Percentiles rank a stretch among this genome's conserved stretches.
These are phyloP conservation scores for Taiozyma sp. DNA, from an alignment of 1,139 yeast genomes.

Conservation along the genomic window DNA sequence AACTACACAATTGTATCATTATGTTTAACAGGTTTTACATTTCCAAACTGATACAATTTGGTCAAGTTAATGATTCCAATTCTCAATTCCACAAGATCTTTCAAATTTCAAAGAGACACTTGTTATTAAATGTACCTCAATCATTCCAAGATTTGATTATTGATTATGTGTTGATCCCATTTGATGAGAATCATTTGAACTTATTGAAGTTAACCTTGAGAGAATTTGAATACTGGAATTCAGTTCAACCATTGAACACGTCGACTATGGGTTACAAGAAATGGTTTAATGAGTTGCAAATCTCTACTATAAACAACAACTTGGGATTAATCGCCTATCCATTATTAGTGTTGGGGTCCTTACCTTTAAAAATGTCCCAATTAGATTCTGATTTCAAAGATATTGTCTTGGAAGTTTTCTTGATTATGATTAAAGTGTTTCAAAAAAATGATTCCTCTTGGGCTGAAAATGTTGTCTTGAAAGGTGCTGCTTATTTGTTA, in stretches of 20 bases:
- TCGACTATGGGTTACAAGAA: background rate
- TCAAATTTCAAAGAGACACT: slow-evolving; percentile 12
- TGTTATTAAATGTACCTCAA: slow-evolving; percentile 17
- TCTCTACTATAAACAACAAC: slow-evolving; percentile 16
- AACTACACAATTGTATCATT: slow-evolving; percentile 21
- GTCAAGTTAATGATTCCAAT: background rate
- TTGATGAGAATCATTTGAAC: slow-evolving; percentile 8
- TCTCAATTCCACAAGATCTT: slow-evolving; percentile 10
- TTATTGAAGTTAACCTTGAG: slow-evolving; percentile 17
- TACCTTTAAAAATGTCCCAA: slow-evolving; percentile 11
- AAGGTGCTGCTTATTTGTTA: slow-evolving; percentile 17
- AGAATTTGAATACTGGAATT: slow-evolving; percentile 16
- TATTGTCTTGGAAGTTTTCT: slow-evolving; percentile 4
- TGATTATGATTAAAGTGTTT: slow-evolving; percentile 7
- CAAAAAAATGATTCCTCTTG: background rate
- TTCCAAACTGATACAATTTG: slow-evolving; percentile 7
- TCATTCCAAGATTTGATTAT: slow-evolving; percentile 20
- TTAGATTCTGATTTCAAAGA: slow-evolving; percentile 9
- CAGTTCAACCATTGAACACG: slow-evolving; percentile 3
- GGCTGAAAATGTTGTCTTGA: slow-evolving; percentile 7
- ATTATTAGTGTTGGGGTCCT: slow-evolving; percentile 16
- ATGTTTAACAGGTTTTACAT: slow-evolving; percentile 20
- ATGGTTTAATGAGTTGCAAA: slow-evolving; percentile 7
- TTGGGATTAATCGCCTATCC: slow-evolving; percentile 19
- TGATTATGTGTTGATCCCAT: slow-evolving; percentile 15